Conservation (phyloP, 164 flowering plant species). For the Santalum album region DNA sequence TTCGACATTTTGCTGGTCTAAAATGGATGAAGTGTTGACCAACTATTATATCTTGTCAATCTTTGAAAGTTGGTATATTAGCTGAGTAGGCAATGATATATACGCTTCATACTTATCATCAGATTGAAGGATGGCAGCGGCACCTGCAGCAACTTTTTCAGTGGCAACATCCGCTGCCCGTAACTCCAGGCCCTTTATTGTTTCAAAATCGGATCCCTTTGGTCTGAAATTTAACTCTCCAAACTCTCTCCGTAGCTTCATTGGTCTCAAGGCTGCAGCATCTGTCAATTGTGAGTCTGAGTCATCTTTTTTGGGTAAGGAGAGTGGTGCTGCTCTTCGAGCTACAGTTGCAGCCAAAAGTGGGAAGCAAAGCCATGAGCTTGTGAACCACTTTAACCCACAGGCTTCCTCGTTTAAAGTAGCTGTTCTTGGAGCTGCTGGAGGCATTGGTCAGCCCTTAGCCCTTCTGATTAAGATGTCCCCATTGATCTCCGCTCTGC, state of each 20-base stretch:
- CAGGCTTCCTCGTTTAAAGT: slow-evolving; percentile 58
- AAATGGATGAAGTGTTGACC: too few relatives aligned
- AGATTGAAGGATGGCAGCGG: slow-evolving; percentile 46
- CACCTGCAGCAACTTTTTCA: slow-evolving; percentile 23
- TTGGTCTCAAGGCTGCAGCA: slow-evolving; percentile 40
- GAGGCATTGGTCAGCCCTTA: slow-evolving; percentile 55
- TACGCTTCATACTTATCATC: neutral
- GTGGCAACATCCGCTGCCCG: slow-evolving; percentile 29
- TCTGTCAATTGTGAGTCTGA: slow-evolving; percentile 28
- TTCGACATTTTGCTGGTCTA: too few relatives aligned
- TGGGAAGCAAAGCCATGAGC: slow-evolving; percentile 19
- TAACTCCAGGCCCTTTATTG: slow-evolving; percentile 12
- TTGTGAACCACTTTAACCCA: slow-evolving; percentile 18
- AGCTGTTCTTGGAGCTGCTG: slow-evolving; percentile 65
- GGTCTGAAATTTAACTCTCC: slow-evolving; percentile 19
- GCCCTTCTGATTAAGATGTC: slow-evolving; percentile 63
- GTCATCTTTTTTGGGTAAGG: slow-evolving; percentile 39
- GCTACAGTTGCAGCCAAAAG: slow-evolving; percentile 26
- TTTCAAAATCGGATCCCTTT: slow-evolving; percentile 22
- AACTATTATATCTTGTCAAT: too few relatives aligned
- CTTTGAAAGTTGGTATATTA: too few relatives aligned
- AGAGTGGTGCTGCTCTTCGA: slow-evolving; percentile 24
- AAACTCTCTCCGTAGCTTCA: slow-evolving; percentile 25
- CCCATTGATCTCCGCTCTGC: slow-evolving; percentile 47
- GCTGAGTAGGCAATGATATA: neutral